phyloP scores from a whole-genome alignment of 345 rosid species.

The Dimocarpus longan region DNA sequence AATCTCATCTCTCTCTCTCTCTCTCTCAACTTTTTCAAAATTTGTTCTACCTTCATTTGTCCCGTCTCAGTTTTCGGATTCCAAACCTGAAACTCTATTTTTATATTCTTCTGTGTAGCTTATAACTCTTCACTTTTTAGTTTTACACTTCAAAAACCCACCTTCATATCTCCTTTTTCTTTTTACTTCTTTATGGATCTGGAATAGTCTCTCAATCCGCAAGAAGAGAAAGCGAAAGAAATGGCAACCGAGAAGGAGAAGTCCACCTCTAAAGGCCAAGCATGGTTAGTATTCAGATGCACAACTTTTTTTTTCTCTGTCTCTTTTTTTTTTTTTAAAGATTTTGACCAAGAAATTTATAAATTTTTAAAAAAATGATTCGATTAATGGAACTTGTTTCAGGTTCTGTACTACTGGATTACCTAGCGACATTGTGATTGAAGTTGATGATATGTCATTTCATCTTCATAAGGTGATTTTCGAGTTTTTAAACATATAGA shows the following conservation, averaged over 20 bases:
- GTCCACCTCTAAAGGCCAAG: conserved; percentile 77
- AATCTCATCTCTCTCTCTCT: neutral
- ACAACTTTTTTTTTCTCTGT: neutral
- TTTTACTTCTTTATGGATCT: conserved; percentile 26
- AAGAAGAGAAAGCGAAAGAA: neutral
- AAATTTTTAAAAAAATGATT: neutral
- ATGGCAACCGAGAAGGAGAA: conserved; percentile 83
- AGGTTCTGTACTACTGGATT: conserved; percentile 95
- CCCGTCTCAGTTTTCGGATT: conserved; percentile 46
- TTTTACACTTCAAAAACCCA: neutral
- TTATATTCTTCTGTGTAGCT: neutral
- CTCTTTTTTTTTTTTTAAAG: neutral
- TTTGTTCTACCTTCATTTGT: conserved; percentile 43
- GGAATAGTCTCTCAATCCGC: conserved; percentile 13
- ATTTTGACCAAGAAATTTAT: neutral
- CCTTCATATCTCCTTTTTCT: neutral
- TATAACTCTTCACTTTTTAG: neutral
- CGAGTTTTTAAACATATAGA: neutral
- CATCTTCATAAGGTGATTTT: conserved; percentile 85
- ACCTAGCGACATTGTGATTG: conserved; percentile 86
- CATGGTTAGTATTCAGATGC: conserved; percentile 57
- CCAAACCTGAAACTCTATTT: conserved; percentile 21
- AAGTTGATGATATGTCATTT: conserved; percentile 86
- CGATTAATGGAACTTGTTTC: conserved; percentile 9
- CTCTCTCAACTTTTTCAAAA: conserved; percentile 42